Base-by-base conservation (phyloP, 345 rosid genomes). In the Pistacia vera region DNA sequence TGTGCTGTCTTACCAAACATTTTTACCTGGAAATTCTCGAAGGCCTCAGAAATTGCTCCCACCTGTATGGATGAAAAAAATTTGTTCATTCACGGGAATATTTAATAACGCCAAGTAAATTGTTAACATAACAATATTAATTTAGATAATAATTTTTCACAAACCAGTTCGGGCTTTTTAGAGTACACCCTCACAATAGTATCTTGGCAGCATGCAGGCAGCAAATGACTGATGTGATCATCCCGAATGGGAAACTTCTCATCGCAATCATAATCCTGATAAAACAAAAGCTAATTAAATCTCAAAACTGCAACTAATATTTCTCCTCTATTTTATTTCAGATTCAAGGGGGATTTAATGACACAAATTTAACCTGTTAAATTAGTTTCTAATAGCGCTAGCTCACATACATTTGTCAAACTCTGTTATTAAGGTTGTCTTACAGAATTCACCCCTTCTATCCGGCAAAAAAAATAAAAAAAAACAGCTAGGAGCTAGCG, bases 161-260 rank as follows among this genome's bases (percentile, higher is more conserved):
- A 12, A 18, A 84, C 91, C 91, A 86, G 88, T 64, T 85, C 81
- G 64, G 89, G 84, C 71, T 88, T 86, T 81, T 86, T 88, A 8
- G 89, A 76, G 81, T 83, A 88, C 72, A 84, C 91, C 80, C 91
- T 81, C 73, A 88, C 91, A 30, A 86, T 78, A 86, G 14, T 84
- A 60, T 88, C 91, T 70, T 80, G 83, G 70, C 14, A 78, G 75
- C 48, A 83, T 72, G 79, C 73, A 28, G 91, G 91, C 74, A 88
- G 68, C 87, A 88, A 76, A 69, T 88, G 88, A 76, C 89, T 88
- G 64, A 86, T 73, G 38, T 58, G 72, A 56, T 78, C 70, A 46
- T 83, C 84, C 18, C 7, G 62, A 58, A 86, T 80, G n/a, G 68
- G 4, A 78, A 86, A 78, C 59, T 79, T 86, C 6, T 71, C 69